These are phyloP conservation scores for Saturnispora serradocipensis DNA, from an alignment of 805 yeast genomes.

Conservation along the genomic window DNA sequence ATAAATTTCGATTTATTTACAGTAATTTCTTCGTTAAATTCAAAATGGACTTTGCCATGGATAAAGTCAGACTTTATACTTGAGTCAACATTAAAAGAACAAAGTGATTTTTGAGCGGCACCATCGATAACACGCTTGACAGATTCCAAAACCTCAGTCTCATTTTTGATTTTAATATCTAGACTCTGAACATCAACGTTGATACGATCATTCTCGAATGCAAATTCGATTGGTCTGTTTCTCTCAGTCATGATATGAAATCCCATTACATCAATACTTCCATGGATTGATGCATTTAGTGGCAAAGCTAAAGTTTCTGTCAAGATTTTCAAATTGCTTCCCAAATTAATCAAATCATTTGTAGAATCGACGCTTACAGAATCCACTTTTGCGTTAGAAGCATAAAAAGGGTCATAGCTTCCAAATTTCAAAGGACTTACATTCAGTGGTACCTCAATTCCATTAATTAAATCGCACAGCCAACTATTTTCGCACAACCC, in stretches of 20 bases:
- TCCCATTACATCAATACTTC: not conserved
- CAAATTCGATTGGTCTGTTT: not conserved
- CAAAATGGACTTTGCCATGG: conserved; percentile 4
- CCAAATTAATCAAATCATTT: not conserved
- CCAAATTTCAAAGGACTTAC: not conserved
- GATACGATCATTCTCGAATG: not conserved
- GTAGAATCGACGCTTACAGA: not conserved
- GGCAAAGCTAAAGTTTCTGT: not conserved
- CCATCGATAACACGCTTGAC: not conserved
- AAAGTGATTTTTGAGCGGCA: not conserved
- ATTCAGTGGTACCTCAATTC: not conserved
- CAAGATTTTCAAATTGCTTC: not conserved
- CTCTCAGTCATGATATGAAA: not conserved
- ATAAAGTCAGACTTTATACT: conserved; percentile 5
- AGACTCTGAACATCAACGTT: not conserved
- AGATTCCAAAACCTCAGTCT: not conserved
- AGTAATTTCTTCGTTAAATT: not conserved
- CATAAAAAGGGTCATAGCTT: not conserved
- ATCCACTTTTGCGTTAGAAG: not conserved
- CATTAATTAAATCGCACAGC: conserved; percentile 3
- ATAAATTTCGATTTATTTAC: not conserved
- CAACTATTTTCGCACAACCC: conserved; percentile 6
- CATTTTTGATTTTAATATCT: not conserved
- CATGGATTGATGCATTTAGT: not conserved
- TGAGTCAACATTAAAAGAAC: not conserved